Evolutionary conservation across 2,329 filamentous ascomycete species (phyloP), one percentile per base, ranked within the genome.

Genomic region (Aspergillus sp.): DNA sequence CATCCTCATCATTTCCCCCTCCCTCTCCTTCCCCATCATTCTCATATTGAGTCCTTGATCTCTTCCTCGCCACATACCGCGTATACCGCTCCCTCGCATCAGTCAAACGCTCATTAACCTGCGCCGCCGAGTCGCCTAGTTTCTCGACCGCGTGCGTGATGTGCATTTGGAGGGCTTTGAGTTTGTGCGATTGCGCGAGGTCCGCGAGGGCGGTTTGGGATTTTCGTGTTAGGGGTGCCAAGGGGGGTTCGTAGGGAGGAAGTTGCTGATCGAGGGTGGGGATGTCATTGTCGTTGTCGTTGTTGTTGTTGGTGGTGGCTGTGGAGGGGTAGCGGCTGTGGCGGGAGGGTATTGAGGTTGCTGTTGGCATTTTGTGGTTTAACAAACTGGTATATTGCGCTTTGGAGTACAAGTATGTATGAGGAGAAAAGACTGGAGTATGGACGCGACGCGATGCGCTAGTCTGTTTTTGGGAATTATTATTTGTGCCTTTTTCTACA

Each of bases 81-180:
- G 72, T 58, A 39, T 67, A 68, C 43, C 68, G 61, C 50, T 58
- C 44, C 60, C 68, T 53, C 58, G 67, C 55, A 60, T 72, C 68
- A 1, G 58, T 56, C 3, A 81, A 58, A 10, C 72, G 72, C 49
- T 84, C 81, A 48, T 83, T 82, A 33, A 80, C 70, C n/a, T 74
- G 72, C 2, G 69, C 75, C 0, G 76, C 79, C 2, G 71, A 67
- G 4, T 71, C 64, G 2, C 70, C 74, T 4, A 85, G 61, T n/a
- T 68, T 65, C 1, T 67, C 59, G 1, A 69, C 67, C 0, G 78
- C 77, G 23, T 71, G 60, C 19, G 68, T 63, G 20, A 81, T 63
- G 39, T 80, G 73, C 1, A 68, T 68, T 37, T 75, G 74, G 1
- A 83, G 65, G 15, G 70, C 67, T 1, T 61, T 56, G 7, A 77